Base-by-base conservation (phyloP, 352 stramenopile species). In the Globisporangium emineosum region DNA sequence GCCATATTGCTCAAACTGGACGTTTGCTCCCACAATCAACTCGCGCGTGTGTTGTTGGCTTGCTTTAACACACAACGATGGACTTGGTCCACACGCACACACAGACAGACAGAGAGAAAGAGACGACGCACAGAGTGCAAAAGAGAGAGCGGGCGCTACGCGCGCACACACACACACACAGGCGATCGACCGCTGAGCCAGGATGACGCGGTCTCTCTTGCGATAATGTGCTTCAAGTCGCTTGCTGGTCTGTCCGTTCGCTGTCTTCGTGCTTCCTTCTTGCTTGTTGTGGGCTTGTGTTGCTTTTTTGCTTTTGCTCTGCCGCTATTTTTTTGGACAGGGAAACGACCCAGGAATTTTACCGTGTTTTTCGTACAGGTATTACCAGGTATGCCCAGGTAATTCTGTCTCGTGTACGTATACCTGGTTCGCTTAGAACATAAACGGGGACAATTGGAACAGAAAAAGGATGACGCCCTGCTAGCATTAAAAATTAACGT, bases 21-120 rank as follows among this genome's bases (percentile, higher is more conserved):
- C 43, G 43, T 51, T 51, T 51, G 43, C 43, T 12, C n/a, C 43
- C 21, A 23, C 43, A 51, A 51, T 47, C 43, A 51, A 17, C 43
- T 5, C 13, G 40, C 13, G 15, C 40, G 8, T 15, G 33, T 5
- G 13, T 6, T 21, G 40, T 10, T 47, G 15, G 17, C 40, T 47
- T n/a, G 40, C 40, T 47, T 47, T 13, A n/a, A n/a, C n/a, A n/a
- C n/a, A n/a, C n/a, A n/a, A n/a, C n/a, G n/a, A n/a, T n/a, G n/a
- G n/a, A n/a, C n/a, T n/a, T n/a, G n/a, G n/a, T n/a, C n/a, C n/a
- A n/a, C n/a, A 37, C 32, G 7, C 8, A 45, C 37, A 21, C 35
- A 49, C 43, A 51, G 17, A 51, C 13, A 51, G 17, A 23, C 12
- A 17, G 43, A 51, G 43, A n/a, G n/a, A n/a, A n/a, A n/a, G n/a